A percentile compares a stretch with the other conserved stretches of the same genome.
Evolutionary conservation across 2,329 filamentous ascomycete species (phyloP).

Genomic region (Cladosporium halotolerans): DNA sequence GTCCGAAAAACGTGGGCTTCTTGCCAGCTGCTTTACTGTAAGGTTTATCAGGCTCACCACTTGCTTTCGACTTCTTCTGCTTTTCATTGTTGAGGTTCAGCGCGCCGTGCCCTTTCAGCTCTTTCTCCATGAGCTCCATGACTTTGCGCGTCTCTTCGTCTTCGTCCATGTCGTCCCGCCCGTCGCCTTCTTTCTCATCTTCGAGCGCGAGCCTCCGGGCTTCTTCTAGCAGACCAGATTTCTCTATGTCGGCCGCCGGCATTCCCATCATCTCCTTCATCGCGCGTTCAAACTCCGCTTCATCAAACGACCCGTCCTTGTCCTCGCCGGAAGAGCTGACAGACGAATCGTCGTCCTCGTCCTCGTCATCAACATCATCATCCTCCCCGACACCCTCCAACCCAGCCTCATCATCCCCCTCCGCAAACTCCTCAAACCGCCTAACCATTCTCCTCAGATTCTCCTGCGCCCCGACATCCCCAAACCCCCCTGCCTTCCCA

Average conservation of each 20-base stretch:
- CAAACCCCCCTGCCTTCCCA: constrained; percentile 40
- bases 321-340: constrained; percentile 58
- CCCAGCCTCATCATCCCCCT: constrained; percentile 78
- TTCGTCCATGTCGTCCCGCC: constrained; percentile 39
- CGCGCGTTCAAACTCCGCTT: constrained; percentile 75
- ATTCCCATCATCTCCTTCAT: constrained; percentile 90
- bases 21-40: constrained; percentile 4
- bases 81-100: constrained; percentile 41
- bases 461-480: constrained; percentile 61
- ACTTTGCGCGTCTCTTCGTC: constrained; percentile 59
- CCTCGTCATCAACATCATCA: constrained; percentile 49
- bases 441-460: constrained; percentile 87
- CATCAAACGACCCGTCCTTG: constrained; percentile 72
- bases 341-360: constrained; percentile 32
- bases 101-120: constrained; percentile 63
- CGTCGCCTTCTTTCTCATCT: constrained; percentile 40
- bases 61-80: constrained; percentile 28
- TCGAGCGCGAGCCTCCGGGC: constrained; percentile 31
- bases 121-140: constrained; percentile 63
- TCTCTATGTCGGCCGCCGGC: constrained; percentile 37
- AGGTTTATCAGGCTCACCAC: constrained; percentile 12
- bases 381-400: constrained; percentile 64
- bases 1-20: constrained; percentile 23
- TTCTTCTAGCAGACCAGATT: constrained; percentile 29
- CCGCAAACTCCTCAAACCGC: constrained; percentile 86